These are phyloP conservation scores for Cetraspora pellucida DNA, from an alignment of 192 early-diverging fungal species.

Conservation along the genomic window DNA sequence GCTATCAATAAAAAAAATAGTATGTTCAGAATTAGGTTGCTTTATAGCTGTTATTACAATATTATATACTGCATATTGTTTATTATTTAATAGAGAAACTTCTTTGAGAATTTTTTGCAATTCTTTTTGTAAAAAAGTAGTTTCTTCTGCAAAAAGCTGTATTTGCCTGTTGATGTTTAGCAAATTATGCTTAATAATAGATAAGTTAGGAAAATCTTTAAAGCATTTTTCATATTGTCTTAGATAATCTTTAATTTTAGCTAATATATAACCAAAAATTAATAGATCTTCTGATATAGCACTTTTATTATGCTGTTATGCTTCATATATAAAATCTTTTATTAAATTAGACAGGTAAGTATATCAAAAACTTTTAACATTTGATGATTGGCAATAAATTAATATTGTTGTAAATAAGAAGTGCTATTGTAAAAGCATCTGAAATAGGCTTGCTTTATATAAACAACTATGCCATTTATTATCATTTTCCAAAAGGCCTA, in stretches of 20 bases:
- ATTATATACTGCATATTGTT: conserved; percentile 15
- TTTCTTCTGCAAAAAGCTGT: background rate
- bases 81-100: background rate
- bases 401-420: conserved; percentile 34
- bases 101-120: background rate
- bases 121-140: background rate
- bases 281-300: background rate
- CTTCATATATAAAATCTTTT: conserved; percentile 17
- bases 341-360: conserved; percentile 1
- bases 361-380: background rate
- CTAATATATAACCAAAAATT: background rate
- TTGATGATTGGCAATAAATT: background rate
- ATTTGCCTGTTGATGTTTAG: background rate
- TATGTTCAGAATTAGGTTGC: background rate
- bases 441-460: background rate
- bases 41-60: background rate
- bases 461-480: conserved; percentile 19
- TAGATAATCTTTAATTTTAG: background rate
- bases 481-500: conserved; percentile 34
- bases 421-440: background rate
- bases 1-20: conserved; percentile 33
- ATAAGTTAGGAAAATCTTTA: background rate
- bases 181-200: background rate
- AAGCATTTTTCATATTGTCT: background rate
- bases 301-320: background rate